Evolutionary conservation across 768 basidiomycete species (phyloP).

Genomic region (Trametes cinnabarina): DNA sequence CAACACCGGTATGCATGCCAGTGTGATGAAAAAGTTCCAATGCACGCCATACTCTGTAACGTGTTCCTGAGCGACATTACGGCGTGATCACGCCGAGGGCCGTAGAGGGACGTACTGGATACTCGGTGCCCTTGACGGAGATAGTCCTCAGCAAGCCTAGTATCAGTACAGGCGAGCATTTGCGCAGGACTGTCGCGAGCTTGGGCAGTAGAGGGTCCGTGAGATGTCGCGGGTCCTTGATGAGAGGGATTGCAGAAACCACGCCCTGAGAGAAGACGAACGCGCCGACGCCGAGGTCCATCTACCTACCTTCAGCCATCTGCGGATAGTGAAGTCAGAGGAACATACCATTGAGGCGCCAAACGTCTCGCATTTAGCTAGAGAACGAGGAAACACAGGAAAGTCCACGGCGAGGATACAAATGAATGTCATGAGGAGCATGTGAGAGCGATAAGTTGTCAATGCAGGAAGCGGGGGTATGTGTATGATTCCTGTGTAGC

Average conservation of each 20-base stretch:
- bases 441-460: constrained; percentile 87
- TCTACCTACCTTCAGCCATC: constrained; percentile 46
- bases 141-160: constrained; percentile 78
- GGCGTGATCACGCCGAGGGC: not conserved
- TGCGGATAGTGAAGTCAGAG: not conserved
- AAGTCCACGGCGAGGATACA: constrained; percentile 97
- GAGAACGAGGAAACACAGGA: constrained; percentile 78
- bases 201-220: constrained; percentile 50
- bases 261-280: constrained; percentile 97
- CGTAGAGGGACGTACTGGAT: constrained; percentile 64
- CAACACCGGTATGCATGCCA: constrained; percentile 75
- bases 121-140: constrained; percentile 89
- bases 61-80: constrained; percentile 64
- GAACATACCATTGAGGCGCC: constrained; percentile 84
- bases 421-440: constrained; percentile 90
- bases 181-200: constrained; percentile 48
- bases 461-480: constrained; percentile 64
- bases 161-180: constrained; percentile 61
- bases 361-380: constrained; percentile 93
- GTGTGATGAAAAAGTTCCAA: constrained; percentile 98
- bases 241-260: constrained; percentile 79
- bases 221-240: constrained; percentile 60
- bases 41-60: constrained; percentile 94
- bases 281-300: constrained; percentile 97
- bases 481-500: not conserved